phyloP scores from a whole-genome alignment of 2,329 filamentous ascomycete species.

The Botrytis paeoniae region DNA sequence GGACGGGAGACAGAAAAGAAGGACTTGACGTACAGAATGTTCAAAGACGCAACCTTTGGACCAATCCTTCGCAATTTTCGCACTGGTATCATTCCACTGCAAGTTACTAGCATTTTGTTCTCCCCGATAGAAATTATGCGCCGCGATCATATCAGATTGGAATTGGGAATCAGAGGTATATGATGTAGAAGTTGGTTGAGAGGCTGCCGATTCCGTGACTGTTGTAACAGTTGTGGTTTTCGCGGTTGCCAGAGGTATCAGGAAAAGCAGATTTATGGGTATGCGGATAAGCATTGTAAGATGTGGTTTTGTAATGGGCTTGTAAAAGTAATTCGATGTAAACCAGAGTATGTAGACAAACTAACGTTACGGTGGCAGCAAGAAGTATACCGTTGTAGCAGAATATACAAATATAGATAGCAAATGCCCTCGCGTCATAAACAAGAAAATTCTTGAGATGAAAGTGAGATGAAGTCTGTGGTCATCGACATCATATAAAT shows the following conservation, averaged over 20 bases:
- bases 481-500: background rate
- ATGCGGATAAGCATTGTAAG: background rate
- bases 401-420: background rate
- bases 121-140: slow-evolving; percentile 63
- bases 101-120: slow-evolving; percentile 59
- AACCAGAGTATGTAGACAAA: background rate
- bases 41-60: slow-evolving; percentile 47
- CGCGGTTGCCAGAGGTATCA: background rate
- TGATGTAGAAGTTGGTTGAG: slow-evolving; percentile 31
- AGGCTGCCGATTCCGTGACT: background rate
- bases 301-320: background rate
- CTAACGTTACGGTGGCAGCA: background rate
- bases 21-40: slow-evolving; percentile 46
- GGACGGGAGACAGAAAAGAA: background rate
- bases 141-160: slow-evolving; percentile 55
- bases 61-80: slow-evolving; percentile 52
- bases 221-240: background rate
- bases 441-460: background rate
- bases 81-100: slow-evolving; percentile 64
- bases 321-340: background rate
- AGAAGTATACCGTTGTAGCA: background rate
- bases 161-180: slow-evolving; percentile 46
- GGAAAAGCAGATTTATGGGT: background rate
- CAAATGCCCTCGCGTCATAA: background rate
- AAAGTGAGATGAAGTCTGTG: background rate